phyloP scores from a whole-genome alignment of 2,329 filamentous ascomycete species.

The Mollisiaceae sp. region DNA sequence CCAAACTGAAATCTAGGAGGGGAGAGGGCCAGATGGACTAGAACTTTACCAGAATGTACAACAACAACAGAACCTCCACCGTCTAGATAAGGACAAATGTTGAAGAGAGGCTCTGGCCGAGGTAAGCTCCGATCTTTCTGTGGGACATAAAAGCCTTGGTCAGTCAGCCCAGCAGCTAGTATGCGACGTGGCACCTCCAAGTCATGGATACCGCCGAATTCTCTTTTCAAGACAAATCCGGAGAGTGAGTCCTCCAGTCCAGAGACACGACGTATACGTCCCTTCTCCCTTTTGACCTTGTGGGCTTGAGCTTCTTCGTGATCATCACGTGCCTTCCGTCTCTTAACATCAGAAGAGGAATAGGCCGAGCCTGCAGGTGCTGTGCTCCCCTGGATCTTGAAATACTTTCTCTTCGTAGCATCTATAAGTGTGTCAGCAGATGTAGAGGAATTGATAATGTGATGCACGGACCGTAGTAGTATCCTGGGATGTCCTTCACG shows the following conservation, averaged over 20 bases:
- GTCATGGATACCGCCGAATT: slow-evolving; percentile 23
- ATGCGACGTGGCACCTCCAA: slow-evolving; percentile 23
- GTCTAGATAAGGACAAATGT: neutral
- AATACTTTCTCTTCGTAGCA: slow-evolving; percentile 66
- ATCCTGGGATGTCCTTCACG: slow-evolving; percentile 53
- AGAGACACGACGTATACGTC: slow-evolving; percentile 32
- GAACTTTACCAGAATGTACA: neutral
- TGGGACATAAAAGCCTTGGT: slow-evolving; percentile 14
- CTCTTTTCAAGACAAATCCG: slow-evolving; percentile 33
- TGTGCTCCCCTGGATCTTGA: slow-evolving; percentile 63
- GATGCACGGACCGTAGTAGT: slow-evolving; percentile 54
- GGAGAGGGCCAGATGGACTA: neutral
- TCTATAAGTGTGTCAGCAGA: slow-evolving; percentile 47
- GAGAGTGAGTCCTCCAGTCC: slow-evolving; percentile 28
- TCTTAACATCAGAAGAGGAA: slow-evolving; percentile 63
- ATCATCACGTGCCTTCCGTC: slow-evolving; percentile 54
- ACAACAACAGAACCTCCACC: neutral
- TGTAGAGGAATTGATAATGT: neutral
- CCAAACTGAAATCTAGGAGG: neutral
- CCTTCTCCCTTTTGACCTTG: slow-evolving; percentile 23
- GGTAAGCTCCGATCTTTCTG: neutral
- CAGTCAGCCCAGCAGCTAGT: slow-evolving; percentile 27
- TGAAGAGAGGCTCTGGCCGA: neutral
- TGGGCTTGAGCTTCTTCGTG: slow-evolving; percentile 33
- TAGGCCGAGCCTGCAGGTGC: slow-evolving; percentile 58